A percentile compares a stretch with the other conserved stretches of the same genome.
Evolutionary conservation across 139 green algal species (phyloP).

Genomic region (Volvox reticuliferus): DNA sequence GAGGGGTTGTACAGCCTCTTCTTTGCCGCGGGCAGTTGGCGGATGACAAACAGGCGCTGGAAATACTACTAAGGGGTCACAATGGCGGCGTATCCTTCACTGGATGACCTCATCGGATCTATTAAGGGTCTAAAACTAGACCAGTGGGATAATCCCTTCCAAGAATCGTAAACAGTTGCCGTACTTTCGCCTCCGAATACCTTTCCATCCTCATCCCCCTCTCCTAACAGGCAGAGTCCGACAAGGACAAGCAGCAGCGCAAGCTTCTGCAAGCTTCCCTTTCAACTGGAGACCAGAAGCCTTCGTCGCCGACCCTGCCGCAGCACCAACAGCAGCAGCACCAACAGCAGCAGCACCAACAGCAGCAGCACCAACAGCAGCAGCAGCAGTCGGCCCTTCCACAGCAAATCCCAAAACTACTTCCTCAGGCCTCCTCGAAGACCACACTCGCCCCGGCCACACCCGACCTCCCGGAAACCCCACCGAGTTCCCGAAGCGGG

Average conservation of each 20-base stretch:
- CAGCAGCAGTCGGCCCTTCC: not conserved
- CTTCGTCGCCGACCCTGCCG: too few species aligned
- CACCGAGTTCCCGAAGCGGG: not conserved
- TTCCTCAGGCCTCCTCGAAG: not conserved
- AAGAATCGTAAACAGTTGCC: not conserved
- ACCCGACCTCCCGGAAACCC: not conserved
- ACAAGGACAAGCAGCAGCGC: slow-evolving; percentile 29
- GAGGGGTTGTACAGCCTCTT: too few species aligned
- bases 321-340: not conserved
- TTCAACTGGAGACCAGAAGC: not conserved
- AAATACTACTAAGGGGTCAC: not conserved
- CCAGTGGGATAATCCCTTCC: not conserved
- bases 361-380: not conserved
- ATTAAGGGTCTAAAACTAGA: not conserved
- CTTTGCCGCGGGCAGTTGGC: not conserved
- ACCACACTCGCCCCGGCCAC: not conserved
- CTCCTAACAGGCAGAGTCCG: not conserved
- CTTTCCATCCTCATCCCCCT: not conserved
- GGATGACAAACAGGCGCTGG: too few species aligned
- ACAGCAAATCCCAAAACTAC: not conserved
- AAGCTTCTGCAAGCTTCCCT: slow-evolving; percentile 5
- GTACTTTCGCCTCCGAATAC: too few species aligned
- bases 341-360: not conserved
- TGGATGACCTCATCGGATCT: not conserved
- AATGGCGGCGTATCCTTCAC: not conserved